Base-by-base conservation (phyloP, 164 flowering plant species). In the Annona cherimola region DNA sequence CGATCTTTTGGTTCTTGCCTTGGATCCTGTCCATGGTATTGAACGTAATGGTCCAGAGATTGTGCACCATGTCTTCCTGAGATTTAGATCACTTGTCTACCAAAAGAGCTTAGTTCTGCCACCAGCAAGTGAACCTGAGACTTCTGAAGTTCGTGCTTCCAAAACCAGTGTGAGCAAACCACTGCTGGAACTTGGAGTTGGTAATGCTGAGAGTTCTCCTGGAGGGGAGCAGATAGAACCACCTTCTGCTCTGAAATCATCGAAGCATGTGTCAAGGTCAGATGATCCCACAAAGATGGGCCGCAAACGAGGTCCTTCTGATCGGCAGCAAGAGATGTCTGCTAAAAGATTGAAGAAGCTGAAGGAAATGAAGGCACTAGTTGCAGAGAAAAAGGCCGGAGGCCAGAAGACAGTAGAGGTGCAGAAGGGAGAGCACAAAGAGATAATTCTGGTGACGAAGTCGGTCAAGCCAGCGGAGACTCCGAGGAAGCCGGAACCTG, bases 221-320 rank as follows among this genome's bases (percentile, higher is more conserved):
- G 60, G 67, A 61, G 89, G 71, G 66, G 81, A 70, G 60, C 70
- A 45, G 26, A 82, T 73, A 71, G 82, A 75, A 18, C 6, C 65
- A 61, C 69, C 79, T 18, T 50, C 71, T 69, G 54, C 77, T 40
- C 54, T 71, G 42, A 90, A 83, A 77, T 80, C 78, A 3, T 72
- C 59, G 43, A 92, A 82, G 69, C 82, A 83, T 35, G 14, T 72
- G 3, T 68, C 50, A 5, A 83, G 94, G 74, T 73, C 83, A 1
- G 90, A 86, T 63, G 99, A 94, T 73, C 92, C 94, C 3, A 80
- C 88, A 16, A 89, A 76, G 80, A 76, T 85, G 57, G 96, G 93
- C 0, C 84, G 85, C 72, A 96, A 96, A 68, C 90, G 98, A 3
- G 79, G 80, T 44, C 84, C 85, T 4, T 91, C 91, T 54, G 96